A percentile compares a stretch with the other conserved stretches of the same genome.
Evolutionary conservation across 768 basidiomycete genomes (phyloP).

Genomic region (Candolleomyces efflorescens): DNA sequence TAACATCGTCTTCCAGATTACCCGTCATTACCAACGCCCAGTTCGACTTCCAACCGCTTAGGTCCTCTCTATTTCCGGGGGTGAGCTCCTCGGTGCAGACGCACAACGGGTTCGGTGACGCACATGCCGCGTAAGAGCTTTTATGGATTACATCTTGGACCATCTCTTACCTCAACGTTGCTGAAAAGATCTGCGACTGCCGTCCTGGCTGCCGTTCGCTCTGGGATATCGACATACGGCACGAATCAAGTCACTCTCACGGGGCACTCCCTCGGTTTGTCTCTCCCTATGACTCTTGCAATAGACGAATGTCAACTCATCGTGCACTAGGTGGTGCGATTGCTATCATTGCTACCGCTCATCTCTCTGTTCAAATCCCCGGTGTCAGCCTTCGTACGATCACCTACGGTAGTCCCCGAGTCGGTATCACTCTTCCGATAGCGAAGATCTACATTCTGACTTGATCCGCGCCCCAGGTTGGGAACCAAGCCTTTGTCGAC

Average conservation of each 20-base stretch:
- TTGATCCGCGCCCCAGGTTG: constrained; percentile 27
- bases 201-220: constrained; percentile 23
- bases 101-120: constrained; percentile 51
- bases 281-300: not conserved
- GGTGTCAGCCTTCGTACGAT: constrained; percentile 31
- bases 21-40: constrained; percentile 48
- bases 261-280: constrained; percentile 14
- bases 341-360: constrained; percentile 46
- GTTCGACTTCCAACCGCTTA: constrained; percentile 33
- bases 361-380: constrained; percentile 45
- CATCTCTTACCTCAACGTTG: not conserved
- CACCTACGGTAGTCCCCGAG: constrained; percentile 24
- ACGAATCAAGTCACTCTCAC: constrained; percentile 35
- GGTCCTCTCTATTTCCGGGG: constrained; percentile 52
- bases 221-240: constrained; percentile 5
- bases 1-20: constrained; percentile 23
- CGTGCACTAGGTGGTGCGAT: constrained; percentile 46
- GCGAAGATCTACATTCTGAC: too few relatives aligned
- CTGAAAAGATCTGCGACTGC: constrained; percentile 30
- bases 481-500: constrained; percentile 43
- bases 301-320: constrained; percentile 21
- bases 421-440: constrained; percentile 42
- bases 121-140: constrained; percentile 33
- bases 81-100: constrained; percentile 37
- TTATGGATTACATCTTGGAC: not conserved